Base-by-base conservation (phyloP, 345 rosid species). In the Rhodomyrtus tomentosa region DNA sequence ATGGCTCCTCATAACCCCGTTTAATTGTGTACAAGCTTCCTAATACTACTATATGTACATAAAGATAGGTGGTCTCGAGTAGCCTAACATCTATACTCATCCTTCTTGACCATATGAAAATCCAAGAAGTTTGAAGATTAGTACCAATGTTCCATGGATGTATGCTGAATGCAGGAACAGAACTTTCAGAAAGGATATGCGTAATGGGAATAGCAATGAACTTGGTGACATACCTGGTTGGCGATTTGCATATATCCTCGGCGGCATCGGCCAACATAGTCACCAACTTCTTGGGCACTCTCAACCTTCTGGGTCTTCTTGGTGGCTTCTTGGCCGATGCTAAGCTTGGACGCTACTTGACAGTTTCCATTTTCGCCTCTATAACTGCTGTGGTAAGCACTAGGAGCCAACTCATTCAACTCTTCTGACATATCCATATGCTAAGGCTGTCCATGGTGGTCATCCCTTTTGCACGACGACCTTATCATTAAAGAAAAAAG, bases 271-370 rank as follows among this genome's bases (percentile, higher is more conserved):
- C 98, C 32, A 95, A 90, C 81, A 89, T 94, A 38, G 95, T 93
- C 21, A 96, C 98, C 86, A 94, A 95, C 87, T 96, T 95, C 93
- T 87, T 96, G 94, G 99, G 99, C 51, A 92, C 98, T 50, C 98
- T 95, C 85, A 93, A 94, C 85, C 93, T 94, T 68, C 91, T 96
- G 10, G 98, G 98, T 50, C 94, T 96, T 54, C 93, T 95, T 1
- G 96, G 98, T 53, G 99, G 99, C 29, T 96, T 96, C 91, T 82
- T 96, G 82, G 99, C 99, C 8, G 99, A 96, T 79, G 97, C 99
- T 49, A 94, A 90, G 83, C 94, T 96, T 12, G 98, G 98, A 73
- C 94, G 98, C 15, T 96, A 93, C 92, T 83, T 88, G 85, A 93
- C 95, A 29, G 96, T 96, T 48, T 92, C 94, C 81, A 89, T 94